Conservation (phyloP, 2,329 filamentous ascomycete genomes). For the Botryotinia calthae region DNA sequence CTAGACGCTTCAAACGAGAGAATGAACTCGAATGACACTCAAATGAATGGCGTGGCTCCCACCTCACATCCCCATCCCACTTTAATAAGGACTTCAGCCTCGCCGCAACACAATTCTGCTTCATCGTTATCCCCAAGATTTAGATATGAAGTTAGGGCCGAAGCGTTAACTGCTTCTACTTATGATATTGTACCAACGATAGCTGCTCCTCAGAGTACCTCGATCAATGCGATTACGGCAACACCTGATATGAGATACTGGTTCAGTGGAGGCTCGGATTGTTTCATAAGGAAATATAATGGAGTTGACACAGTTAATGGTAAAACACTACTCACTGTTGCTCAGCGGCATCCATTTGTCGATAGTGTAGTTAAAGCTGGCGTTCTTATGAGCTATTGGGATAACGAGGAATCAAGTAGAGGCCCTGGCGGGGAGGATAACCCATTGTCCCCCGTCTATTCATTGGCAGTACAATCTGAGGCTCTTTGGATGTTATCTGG, state of each 20-base stretch:
- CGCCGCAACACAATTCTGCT: constrained; percentile 36
- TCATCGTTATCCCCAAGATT: constrained; percentile 44
- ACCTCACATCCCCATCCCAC: constrained; percentile 36
- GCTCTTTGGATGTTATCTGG: constrained; percentile 91
- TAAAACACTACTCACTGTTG: constrained; percentile 88
- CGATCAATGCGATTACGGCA: constrained; percentile 86
- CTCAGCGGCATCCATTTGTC: constrained; percentile 93
- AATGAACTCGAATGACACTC: constrained; percentile 35
- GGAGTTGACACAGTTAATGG: constrained; percentile 93
- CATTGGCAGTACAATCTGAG: constrained; percentile 83
- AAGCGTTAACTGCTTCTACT: constrained; percentile 72
- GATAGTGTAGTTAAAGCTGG: constrained; percentile 96
- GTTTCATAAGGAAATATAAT: constrained; percentile 96
- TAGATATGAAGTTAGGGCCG: constrained; percentile 67
- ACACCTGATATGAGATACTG: constrained; percentile 95
- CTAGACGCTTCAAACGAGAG: constrained; percentile 33
- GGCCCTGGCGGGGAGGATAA: constrained; percentile 50
- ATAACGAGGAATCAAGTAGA: constrained; percentile 75
- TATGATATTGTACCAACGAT: constrained; percentile 98
- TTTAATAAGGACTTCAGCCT: constrained; percentile 36
- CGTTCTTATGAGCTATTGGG: constrained; percentile 95
- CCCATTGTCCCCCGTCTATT: constrained; percentile 86
- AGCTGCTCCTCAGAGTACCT: constrained; percentile 91
- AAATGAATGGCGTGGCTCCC: constrained; percentile 34
- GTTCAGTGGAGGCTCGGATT: constrained; percentile 89